Percentiles rank a stretch among this genome's conserved stretches.
These are phyloP conservation scores for Xanthoceras sorbifolium DNA, from an alignment of 345 rosid genomes.

Conservation along the genomic window DNA sequence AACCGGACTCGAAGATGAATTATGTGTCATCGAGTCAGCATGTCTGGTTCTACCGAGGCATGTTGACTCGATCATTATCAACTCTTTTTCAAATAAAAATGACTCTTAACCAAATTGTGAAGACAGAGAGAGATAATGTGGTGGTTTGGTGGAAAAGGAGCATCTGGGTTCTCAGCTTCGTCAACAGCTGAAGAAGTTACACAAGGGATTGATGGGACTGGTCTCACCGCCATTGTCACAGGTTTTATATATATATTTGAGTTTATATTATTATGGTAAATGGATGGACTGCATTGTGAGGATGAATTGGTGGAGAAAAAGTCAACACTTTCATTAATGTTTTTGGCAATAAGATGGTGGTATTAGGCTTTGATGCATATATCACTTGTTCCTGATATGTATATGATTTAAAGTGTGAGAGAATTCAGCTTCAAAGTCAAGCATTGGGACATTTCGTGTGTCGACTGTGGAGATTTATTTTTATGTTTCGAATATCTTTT, in stretches of 20 bases:
- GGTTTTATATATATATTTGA: constrained; percentile 33
- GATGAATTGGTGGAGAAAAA: not conserved
- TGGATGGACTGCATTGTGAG: not conserved
- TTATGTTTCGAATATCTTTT: not conserved
- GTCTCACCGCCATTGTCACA: constrained; percentile 78
- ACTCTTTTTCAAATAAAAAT: no score
- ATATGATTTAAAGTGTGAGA: no score
- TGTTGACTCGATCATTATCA: not conserved
- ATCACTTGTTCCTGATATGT: no score
- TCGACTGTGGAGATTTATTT: not conserved
- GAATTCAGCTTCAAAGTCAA: no score
- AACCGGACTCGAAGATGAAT: no score
- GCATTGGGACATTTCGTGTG: no score
- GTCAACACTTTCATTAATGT: no score
- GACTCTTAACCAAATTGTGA: no score
- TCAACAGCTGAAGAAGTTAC: constrained; percentile 78
- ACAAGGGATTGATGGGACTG: constrained; percentile 62
- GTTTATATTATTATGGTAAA: not conserved
- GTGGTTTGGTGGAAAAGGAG: constrained; percentile 43
- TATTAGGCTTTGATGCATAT: no score
- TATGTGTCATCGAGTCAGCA: no score
- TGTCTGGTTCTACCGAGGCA: no score
- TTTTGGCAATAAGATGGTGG: no score
- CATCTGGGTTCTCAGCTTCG: constrained; percentile 64
- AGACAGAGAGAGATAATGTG: constrained; percentile 32